A percentile compares a stretch with the other conserved stretches of the same genome.
These are phyloP conservation scores for Naematelia aurantialba DNA, from an alignment of 768 basidiomycete genomes.

Conservation along the genomic window DNA sequence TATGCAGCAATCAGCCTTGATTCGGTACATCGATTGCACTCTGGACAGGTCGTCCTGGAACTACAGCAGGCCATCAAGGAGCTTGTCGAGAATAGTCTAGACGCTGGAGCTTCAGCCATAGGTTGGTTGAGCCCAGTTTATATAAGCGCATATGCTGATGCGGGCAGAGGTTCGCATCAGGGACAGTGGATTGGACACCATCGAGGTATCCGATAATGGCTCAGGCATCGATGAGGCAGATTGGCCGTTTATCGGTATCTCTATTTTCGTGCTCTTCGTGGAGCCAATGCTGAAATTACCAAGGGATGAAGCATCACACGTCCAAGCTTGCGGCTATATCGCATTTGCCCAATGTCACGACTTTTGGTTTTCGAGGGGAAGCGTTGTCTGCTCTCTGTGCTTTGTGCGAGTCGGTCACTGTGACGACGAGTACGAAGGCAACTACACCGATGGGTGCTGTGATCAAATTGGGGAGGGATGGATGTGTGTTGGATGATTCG, in stretches of 20 bases:
- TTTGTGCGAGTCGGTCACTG: constrained; percentile 63
- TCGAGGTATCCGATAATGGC: constrained; percentile 93
- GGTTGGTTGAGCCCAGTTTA: constrained; percentile 56
- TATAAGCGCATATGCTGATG: neutral
- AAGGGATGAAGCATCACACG: constrained; percentile 87
- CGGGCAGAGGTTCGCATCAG: constrained; percentile 81
- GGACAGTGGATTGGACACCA: constrained; percentile 71
- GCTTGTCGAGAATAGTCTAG: constrained; percentile 90
- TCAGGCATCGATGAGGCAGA: constrained; percentile 74
- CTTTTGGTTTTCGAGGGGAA: constrained; percentile 95
- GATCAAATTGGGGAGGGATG: constrained; percentile 68
- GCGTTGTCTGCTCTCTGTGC: constrained; percentile 91
- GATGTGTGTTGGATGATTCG: constrained; percentile 57
- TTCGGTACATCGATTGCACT: constrained; percentile 83
- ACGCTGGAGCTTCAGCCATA: constrained; percentile 81
- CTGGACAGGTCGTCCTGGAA: constrained; percentile 91
- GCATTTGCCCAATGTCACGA: constrained; percentile 67
- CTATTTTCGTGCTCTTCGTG: constrained; percentile 33
- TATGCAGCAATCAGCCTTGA: constrained; percentile 62
- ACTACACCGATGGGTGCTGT: constrained; percentile 74
- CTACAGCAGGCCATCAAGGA: constrained; percentile 93
- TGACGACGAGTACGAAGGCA: constrained; percentile 68
- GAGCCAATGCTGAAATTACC: neutral
- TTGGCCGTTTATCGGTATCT: constrained; percentile 77
- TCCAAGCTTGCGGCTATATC: constrained; percentile 78